phyloP scores from a whole-genome alignment of 2,329 filamentous ascomycete species.

The Talaromyces sp. region DNA sequence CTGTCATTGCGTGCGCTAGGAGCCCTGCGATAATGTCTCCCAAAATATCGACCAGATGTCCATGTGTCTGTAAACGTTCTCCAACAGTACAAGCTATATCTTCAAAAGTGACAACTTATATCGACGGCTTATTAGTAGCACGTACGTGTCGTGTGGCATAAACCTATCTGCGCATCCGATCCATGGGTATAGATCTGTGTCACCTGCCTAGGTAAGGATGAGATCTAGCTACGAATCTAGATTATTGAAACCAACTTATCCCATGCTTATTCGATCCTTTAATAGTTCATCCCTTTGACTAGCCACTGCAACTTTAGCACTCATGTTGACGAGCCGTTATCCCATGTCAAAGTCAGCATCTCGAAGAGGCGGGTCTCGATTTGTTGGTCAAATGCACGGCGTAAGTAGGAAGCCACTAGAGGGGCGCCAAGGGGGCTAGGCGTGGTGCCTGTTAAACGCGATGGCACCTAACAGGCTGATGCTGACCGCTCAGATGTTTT shows the following conservation, averaged over 20 bases:
- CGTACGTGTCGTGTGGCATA: too few relatives aligned
- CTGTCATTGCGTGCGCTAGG: too few relatives aligned
- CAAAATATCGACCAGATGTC: too few relatives aligned
- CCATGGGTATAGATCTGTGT: neutral
- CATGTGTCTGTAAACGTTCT: too few relatives aligned
- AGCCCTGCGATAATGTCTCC: too few relatives aligned
- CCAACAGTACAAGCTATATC: too few relatives aligned
- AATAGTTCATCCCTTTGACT: neutral
- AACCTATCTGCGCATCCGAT: too few relatives aligned
- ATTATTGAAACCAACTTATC: neutral
- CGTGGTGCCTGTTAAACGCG: neutral
- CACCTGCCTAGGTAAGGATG: neutral
- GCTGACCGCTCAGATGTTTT: neutral
- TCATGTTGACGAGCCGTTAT: too few relatives aligned
- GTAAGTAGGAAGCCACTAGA: conserved; percentile 13
- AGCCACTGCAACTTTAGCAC: neutral
- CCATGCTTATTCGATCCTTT: neutral
- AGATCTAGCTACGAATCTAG: neutral
- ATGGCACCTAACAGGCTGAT: conserved; percentile 5
- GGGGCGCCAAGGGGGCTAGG: conserved; percentile 13
- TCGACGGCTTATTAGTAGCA: too few relatives aligned
- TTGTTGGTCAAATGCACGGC: neutral
- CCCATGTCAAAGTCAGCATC: neutral
- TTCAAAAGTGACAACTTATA: too few relatives aligned
- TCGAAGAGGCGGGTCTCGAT: neutral